These are phyloP conservation scores for Hypoxylon sp. DNA, from an alignment of 2,329 filamentous ascomycete genomes.

Conservation along the genomic window DNA sequence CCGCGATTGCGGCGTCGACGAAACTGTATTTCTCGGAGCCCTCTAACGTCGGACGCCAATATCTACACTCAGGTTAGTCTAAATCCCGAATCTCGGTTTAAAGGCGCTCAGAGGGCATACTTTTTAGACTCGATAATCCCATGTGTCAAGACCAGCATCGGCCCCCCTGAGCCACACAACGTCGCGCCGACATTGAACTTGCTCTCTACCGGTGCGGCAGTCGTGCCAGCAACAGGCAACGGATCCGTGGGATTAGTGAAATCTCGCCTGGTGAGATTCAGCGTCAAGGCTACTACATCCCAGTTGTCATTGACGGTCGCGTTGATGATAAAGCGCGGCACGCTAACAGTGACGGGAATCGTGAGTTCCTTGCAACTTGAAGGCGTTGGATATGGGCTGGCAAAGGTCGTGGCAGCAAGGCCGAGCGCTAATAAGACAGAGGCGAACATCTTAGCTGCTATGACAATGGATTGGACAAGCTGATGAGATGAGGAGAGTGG, in stretches of 20 bases:
- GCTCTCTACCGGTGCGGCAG: constrained; percentile 42
- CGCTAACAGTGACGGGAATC: constrained; percentile 49
- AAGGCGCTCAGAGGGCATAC: constrained; percentile 29
- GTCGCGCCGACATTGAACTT: constrained; percentile 49
- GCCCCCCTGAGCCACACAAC: constrained; percentile 47
- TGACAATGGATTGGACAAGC: not conserved
- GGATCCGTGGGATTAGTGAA: constrained; percentile 42
- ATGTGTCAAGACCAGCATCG: constrained; percentile 49
- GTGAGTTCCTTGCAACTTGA: constrained; percentile 45
- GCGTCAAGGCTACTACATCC: constrained; percentile 49
- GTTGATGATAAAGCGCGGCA: constrained; percentile 48
- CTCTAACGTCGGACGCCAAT: constrained; percentile 48
- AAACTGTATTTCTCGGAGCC: constrained; percentile 46
- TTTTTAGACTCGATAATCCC: constrained; percentile 52
- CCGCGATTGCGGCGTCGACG: constrained; percentile 47
- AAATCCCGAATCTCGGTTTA: not conserved
- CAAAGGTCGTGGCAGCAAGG: constrained; percentile 18
- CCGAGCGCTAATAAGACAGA: constrained; percentile 21
- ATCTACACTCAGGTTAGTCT: constrained; percentile 41
- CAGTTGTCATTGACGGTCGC: constrained; percentile 48
- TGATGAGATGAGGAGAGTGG: constrained; percentile 10
- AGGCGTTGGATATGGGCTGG: constrained; percentile 24
- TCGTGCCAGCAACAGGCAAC: constrained; percentile 45
- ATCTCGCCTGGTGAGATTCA: constrained; percentile 50
- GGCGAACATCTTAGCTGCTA: constrained; percentile 31